Base-by-base conservation (phyloP, 768 basidiomycete species). In the Tylopilus subfusipes region DNA sequence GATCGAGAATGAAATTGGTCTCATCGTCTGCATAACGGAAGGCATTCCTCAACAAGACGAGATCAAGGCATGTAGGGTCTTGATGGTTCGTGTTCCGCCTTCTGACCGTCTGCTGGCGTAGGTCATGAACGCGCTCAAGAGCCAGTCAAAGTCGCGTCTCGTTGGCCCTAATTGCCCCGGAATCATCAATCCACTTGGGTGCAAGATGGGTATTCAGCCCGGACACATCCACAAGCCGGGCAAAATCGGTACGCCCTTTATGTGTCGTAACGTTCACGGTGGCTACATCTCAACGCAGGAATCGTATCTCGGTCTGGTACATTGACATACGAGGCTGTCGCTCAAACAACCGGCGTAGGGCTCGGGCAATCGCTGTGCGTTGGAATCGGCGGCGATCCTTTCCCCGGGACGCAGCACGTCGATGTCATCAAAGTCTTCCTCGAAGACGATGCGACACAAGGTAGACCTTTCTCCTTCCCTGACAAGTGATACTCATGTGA, bases 81-180 rank as follows among this genome's bases (percentile, higher is more conserved):
- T 24, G 14, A 36, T 25, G n/a, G 27, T 5, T 31, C 38, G 45
- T 54, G 29, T 25, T 19, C 39, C 19, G 14, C 48, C n/a, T 42
- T 49, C 25, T 58, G 43, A 60, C 25, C 11, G 6, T 7, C 16
- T 50, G 13, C 13, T 38, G 40, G 42, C 29, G 42, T 51, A 93
- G 92, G 89, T 99, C 57, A 85, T 89, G 78, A 90, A 96, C 68
- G 97, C 93, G 13, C 82, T 99, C 62, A 93, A 91, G 72, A 85
- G 84, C 67, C 97, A 99, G 73, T 93, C 86, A 49, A 92, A 88
- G 64, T 95, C 93, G 56, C 88, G 97, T 63, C 88, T 99, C 62
- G 92, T 99, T 47, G 97, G 97, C 19, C 97, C 97, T 38, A 99
- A 99, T 74, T 99, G 97, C 75, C 97, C 97, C 2, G 97, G 97